Base-by-base conservation (phyloP, 345 rosid genomes). In the Citrus medica region DNA sequence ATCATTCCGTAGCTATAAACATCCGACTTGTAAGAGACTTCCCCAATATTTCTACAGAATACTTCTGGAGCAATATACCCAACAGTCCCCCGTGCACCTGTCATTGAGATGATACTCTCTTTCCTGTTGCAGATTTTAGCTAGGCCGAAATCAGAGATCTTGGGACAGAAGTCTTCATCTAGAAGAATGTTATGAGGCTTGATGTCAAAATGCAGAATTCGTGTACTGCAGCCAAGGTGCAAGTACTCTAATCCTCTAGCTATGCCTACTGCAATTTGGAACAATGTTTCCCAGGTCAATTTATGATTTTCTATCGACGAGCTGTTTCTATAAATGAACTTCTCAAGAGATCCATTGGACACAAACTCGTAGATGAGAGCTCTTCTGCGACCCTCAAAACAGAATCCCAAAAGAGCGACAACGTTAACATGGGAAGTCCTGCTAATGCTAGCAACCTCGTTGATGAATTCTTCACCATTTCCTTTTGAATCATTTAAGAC, bases 181-280 rank as follows among this genome's bases (percentile, higher is more conserved):
- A 55, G 30, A 5, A 72, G 48, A 58, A 55, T 55, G 5, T 72
- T 72, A 33, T 22, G 75, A 33, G 27, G 75, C 46, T 53, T 72
- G 42, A 72, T 72, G 21, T 72, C 75, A 12, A 72, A 72, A 12
- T 72, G 75, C 6, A 72, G 12, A 17, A 72, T 72, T 25, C 64
- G 4, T 72, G 48, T 32, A 9, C 33, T 42, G 42, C 48, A 55
- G 2, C 62, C 75, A 32, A 28, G 62, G 22, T 72, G 64, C 6
- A 72, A 53, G 63, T 72, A 56, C 42, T 72, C 75, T 21, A 72
- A 56, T 22, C 75, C 75, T 30, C 75, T 12, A 53, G 75, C 75
- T 12, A 72, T 22, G 37, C 75, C 75, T 1, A 72, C n/a, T 53
- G 64, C 42, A 53, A 72, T 72, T 32, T 72, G 16, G 30, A 19